Conservation (phyloP, 2,329 filamentous ascomycete species). For the Colletotrichum filicis region DNA sequence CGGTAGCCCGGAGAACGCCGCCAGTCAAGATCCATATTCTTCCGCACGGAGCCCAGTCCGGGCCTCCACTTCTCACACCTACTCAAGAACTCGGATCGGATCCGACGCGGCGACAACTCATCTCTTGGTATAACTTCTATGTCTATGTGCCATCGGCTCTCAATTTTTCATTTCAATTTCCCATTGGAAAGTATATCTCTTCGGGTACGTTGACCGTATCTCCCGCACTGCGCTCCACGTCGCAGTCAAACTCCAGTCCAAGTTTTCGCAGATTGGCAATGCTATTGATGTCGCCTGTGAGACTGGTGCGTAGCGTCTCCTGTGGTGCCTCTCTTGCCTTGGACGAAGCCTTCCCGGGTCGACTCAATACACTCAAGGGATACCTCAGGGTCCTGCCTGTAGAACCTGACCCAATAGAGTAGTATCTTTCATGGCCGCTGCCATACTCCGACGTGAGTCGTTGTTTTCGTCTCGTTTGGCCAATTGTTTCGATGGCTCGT, state of each 20-base stretch:
- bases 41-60: not conserved
- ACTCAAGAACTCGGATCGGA: too few species aligned
- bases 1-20: not conserved
- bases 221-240: not conserved
- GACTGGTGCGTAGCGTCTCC: not conserved
- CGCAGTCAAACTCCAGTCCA: not conserved
- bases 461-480: not conserved
- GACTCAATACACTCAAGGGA: conserved; percentile 3
- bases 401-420: not conserved
- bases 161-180: too few species aligned
- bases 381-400: conserved; percentile 3
- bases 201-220: not conserved
- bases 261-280: too few species aligned
- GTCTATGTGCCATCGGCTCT: too few species aligned
- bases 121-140: too few species aligned
- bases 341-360: not conserved
- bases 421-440: not conserved
- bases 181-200: not conserved
- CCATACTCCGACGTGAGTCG: not conserved
- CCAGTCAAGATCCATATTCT: not conserved
- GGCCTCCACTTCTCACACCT: not conserved
- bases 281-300: not conserved
- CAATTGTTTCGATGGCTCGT: conserved; percentile 2
- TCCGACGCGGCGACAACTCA: too few species aligned
- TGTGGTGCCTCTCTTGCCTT: not conserved